Base-by-base conservation (phyloP, 1,139 yeast genomes). In the Wickerhamiella pararugosa region DNA sequence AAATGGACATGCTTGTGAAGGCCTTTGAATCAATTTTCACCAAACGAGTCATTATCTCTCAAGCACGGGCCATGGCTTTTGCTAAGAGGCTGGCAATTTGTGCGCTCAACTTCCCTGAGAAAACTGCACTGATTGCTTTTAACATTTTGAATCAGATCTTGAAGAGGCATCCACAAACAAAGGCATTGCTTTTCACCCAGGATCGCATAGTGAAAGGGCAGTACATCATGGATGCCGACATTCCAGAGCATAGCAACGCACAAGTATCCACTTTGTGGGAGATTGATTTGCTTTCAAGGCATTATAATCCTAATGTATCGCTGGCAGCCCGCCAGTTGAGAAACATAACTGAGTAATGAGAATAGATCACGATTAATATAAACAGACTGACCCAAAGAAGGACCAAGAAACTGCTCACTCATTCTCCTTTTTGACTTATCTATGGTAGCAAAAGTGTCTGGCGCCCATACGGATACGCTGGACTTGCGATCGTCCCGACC, bases 261-360 rank as follows among this genome's bases (percentile, higher is more conserved):
- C 87, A 79, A 40, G 92, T 92, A 9, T 93, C 96, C 1, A 79
- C 86, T 0, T 64, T 87, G 39, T 90, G 95, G 94, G 97, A 90
- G 56, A 75, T 76, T 43, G 77, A 78, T 3, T 61, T 87, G 41
- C 64, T 90, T 46, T 79, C 79, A 47, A 74, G 76, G 48, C 97
- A 90, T 59, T 90, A 81, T 57, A 73, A 84, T 49, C 92, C 93
- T 2, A 64, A 72, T 53, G 83, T 86, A n/a, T 69, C 75, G 6
- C 66, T 68, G 52, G 76, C 76, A 11, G 71, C 76, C 1, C 36
- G 41, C 7, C 41, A 38, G 6, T 10, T 38, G 7, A 36, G 41
- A 25, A 38, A 38, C 11, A 29, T 38, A 33, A 38, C 41, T 5
- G 41, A 38, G 36, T 38, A 38, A 36, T 15, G 25, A 37, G 34